A percentile compares a stretch with the other conserved stretches of the same genome.
phyloP scores from a whole-genome alignment of 805 yeast species.

The Pichia californica region DNA sequence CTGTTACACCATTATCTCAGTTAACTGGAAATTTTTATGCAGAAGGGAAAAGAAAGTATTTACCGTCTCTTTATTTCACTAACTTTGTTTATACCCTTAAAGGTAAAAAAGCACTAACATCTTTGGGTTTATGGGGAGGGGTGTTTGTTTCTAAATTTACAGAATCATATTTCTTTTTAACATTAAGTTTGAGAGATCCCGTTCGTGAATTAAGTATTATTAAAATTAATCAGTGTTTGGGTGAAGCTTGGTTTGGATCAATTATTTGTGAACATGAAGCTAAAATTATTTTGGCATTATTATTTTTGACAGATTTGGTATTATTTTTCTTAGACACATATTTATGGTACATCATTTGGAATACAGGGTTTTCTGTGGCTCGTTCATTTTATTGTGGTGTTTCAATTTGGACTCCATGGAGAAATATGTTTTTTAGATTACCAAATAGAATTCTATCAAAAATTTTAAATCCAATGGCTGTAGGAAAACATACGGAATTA shows the following conservation, averaged over 20 bases:
- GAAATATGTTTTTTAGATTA: conserved; percentile 65
- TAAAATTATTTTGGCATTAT: conserved; percentile 43
- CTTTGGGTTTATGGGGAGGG: conserved; percentile 62
- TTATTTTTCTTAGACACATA: conserved; percentile 77
- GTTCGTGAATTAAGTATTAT: conserved; percentile 59
- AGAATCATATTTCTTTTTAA: conserved; percentile 75
- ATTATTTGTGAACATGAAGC: conserved; percentile 53
- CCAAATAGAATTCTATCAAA: conserved; percentile 75
- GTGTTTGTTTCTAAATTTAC: conserved; percentile 62
- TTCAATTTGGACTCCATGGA: conserved; percentile 87
- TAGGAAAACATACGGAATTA: conserved; percentile 26
- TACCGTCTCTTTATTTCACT: conserved; percentile 54
- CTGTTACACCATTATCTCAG: conserved; percentile 55
- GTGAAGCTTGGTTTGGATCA: conserved; percentile 51
- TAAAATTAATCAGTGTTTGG: conserved; percentile 49
- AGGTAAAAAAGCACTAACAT: conserved; percentile 52
- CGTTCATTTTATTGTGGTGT: conserved; percentile 65
- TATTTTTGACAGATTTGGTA: conserved; percentile 56
- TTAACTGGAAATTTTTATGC: conserved; percentile 40
- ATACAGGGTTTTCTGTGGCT: conserved; percentile 64
- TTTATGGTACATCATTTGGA: conserved; percentile 80
- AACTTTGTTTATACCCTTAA: conserved; percentile 47
- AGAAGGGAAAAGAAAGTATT: conserved; percentile 33
- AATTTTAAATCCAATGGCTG: conserved; percentile 41
- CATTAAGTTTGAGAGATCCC: conserved; percentile 68